Evolutionary conservation across 306 rosid species (phyloP), one percentile per base, ranked within the genome.

Genomic region (Cucumis melo): DNA sequence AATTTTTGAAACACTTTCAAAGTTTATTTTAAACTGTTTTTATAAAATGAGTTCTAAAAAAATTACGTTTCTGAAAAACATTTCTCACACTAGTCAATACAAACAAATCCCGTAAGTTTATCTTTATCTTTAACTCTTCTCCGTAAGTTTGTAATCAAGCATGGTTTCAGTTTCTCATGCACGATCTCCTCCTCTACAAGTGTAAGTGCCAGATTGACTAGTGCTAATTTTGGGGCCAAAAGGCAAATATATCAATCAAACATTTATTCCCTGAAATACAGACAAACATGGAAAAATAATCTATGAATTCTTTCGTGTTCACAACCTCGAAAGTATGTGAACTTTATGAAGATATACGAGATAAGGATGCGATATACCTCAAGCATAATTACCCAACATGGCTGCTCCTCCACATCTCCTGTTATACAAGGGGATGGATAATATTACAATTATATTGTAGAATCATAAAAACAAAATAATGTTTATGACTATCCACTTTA

Each of bases 341-440:
- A 63, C 48, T 36, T 32, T 34, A 6, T 36, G 46, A 15, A 63
- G 71, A 63, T 36, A 34, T 3, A 36, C 23, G 0, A 34, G 71
- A 34, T 2, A 63, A 60, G 34, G 48, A 63, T 16, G 46, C 34
- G 7, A 63, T 27, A 71, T 71, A 94, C 98, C 96, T 94, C 98
- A 29, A 94, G 97, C 98, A 94, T 94, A 80, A 94, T 87, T 19
- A 94, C 98, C 98, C 98, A 94, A 80, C 98, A 91, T 39, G 97
- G 94, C 79, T 91, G 91, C 77, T 86, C 87, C 86, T 90, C 83
- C 81, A 83, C 94, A 44, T 85, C 80, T 81, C 95, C 98, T 94
- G 86, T 81, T 67, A 67, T 79, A 78, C 46, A 23, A 75, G 68
- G 29, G 36, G 44, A 71, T 70, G 58, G 75, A 6, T 48, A 71